Percentiles rank a stretch among this genome's conserved stretches.
Evolutionary conservation across 2,329 filamentous ascomycete species (phyloP).

Genomic region (Phoma sp.): DNA sequence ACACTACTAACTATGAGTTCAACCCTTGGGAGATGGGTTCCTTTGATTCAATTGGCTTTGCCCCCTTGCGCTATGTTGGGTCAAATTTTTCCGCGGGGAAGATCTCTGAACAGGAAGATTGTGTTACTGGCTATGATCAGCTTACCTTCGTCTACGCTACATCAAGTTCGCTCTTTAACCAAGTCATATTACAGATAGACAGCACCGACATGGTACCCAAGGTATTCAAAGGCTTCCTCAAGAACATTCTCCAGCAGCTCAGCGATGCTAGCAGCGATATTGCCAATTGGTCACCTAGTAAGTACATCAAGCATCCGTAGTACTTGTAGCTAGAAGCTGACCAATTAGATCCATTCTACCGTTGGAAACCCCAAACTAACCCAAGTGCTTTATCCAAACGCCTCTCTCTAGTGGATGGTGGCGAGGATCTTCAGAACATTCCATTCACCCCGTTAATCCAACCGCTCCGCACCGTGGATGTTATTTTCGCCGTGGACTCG

Average conservation of each 20-base stretch:
- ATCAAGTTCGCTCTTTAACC: slow-evolving; percentile 81
- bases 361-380: not conserved
- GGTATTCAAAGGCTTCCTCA: not conserved
- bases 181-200: slow-evolving; percentile 71
- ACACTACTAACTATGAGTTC: not conserved
- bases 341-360: not conserved
- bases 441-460: slow-evolving; percentile 62
- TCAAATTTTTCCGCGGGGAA: not conserved
- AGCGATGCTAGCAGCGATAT: not conserved
- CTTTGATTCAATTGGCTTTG: not conserved
- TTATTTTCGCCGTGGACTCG: slow-evolving; percentile 78
- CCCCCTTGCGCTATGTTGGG: not conserved
- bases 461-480: slow-evolving; percentile 71
- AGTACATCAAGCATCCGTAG: not conserved
- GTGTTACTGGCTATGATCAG: slow-evolving; percentile 81
- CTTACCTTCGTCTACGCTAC: slow-evolving; percentile 82
- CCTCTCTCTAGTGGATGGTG: not conserved
- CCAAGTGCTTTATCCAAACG: not conserved
- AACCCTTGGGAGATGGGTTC: not conserved
- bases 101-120: slow-evolving; percentile 61
- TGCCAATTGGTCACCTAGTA: not conserved
- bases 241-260: slow-evolving; percentile 12
- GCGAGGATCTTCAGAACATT: not conserved
- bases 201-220: slow-evolving; percentile 56
- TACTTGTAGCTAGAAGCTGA: no score